These are phyloP conservation scores for Sugiyamaella japonica DNA, from an alignment of 1,139 yeast species.

Conservation along the genomic window DNA sequence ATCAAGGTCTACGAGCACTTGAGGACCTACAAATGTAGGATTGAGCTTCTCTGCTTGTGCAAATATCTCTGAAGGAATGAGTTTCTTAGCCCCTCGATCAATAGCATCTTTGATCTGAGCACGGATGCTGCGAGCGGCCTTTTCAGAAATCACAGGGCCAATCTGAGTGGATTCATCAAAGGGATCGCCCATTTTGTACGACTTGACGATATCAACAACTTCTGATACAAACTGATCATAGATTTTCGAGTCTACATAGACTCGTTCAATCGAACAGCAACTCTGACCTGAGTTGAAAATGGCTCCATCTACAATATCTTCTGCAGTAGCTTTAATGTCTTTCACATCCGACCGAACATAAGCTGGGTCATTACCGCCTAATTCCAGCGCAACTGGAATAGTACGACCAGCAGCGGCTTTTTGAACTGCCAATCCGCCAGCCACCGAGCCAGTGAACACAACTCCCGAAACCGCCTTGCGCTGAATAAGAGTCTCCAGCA, in stretches of 20 bases:
- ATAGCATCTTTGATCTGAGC: constrained; percentile 70
- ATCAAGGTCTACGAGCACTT: constrained; percentile 71
- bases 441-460: constrained; percentile 87
- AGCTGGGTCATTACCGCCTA: constrained; percentile 86
- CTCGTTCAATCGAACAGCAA: constrained; percentile 85
- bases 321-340: constrained; percentile 54
- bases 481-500: constrained; percentile 60
- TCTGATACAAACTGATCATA: constrained; percentile 67
- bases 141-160: constrained; percentile 78
- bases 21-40: constrained; percentile 76
- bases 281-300: constrained; percentile 87
- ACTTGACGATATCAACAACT: constrained; percentile 61
- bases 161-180: constrained; percentile 65
- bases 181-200: constrained; percentile 62
- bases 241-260: constrained; percentile 67
- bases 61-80: constrained; percentile 67
- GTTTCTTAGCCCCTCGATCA: constrained; percentile 63
- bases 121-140: constrained; percentile 70
- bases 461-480: constrained; percentile 63
- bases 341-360: constrained; percentile 76
- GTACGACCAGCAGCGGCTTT: constrained; percentile 68
- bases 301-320: constrained; percentile 83
- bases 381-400: constrained; percentile 82
- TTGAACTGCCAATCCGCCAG: constrained; percentile 75
- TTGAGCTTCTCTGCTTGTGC: constrained; percentile 44